Base-by-base conservation (phyloP, 768 basidiomycete genomes). In the Tricholoma bakamatsutake region DNA sequence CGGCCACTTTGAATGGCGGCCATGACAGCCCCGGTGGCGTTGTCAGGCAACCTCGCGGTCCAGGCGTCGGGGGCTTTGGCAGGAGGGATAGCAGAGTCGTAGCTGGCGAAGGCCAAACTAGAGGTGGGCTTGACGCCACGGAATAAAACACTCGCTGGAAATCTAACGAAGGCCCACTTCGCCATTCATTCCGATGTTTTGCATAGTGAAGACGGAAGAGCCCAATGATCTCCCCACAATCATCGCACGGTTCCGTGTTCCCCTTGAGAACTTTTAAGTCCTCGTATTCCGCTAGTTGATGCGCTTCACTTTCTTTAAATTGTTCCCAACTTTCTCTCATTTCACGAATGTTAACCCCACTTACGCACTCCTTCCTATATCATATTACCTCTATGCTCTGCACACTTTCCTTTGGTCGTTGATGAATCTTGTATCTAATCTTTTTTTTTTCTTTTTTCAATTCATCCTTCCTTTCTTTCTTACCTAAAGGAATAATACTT, bases 21-120 rank as follows among this genome's bases (percentile, higher is more conserved):
- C 74, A 77, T 56, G 74, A 76, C 45, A 71, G 66, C 60, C 62
- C 72, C 49, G 71, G 70, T 47, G 81, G 85, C 47, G 89, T 93
- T 58, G 77, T 93, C 48, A 83, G 91, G 57, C 91, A 93, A 71
- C 91, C 91, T 6, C 85, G 92, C 52, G 91, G 91, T 15, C 91
- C 91, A 52, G 89, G 88, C 42, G 73, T 77, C 0, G 79, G 82
- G 48, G 90, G 90, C n/a, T 93, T 93, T 64, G 80, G 77, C 33
- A 74, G 76, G 62, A 78, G 90, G 60, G 85, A 87, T 69, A 85
- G 80, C 62, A 72, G 80, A 60, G 73, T 79, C 34, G 75, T 73
- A 12, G 64, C 69, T 43, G 75, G 70, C 57, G 80, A 82, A 63
- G 68, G 68, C 57, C 78, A 78, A 65, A 66, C 75, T 48, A 80